phyloP scores from a whole-genome alignment of 768 basidiomycete species.

The Tulasnella sp. region DNA sequence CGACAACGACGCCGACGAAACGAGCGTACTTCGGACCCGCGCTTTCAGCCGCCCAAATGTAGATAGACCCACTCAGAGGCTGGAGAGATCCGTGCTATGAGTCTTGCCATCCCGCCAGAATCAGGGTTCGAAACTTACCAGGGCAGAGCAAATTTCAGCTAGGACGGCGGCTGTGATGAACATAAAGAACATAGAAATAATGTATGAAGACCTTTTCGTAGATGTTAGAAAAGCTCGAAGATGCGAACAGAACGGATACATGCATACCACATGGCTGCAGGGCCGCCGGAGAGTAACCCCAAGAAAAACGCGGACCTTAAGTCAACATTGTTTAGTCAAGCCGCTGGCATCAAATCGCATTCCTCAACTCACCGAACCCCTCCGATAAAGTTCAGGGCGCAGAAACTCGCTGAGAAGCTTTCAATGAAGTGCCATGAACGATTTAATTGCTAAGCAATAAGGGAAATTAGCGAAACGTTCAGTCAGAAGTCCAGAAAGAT shows the following conservation, averaged over 20 bases:
- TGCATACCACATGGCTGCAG: constrained; percentile 73
- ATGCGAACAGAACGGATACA: neutral
- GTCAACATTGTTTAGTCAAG: constrained; percentile 6
- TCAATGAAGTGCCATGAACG: constrained; percentile 79
- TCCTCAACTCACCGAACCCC: constrained; percentile 60
- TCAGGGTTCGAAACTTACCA: constrained; percentile 36
- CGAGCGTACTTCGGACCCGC: constrained; percentile 83
- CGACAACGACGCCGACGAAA: constrained; percentile 83
- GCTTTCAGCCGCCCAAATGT: constrained; percentile 91
- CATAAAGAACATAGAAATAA: constrained; percentile 83
- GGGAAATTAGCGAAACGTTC: neutral
- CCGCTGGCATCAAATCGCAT: neutral
- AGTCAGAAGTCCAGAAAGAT: constrained; percentile 24
- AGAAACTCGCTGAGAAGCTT: constrained; percentile 84
- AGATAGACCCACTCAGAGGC: constrained; percentile 85
- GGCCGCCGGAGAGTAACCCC: constrained; percentile 79
- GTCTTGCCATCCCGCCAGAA: neutral
- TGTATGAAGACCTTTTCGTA: constrained; percentile 66
- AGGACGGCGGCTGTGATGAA: constrained; percentile 79
- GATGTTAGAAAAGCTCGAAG: neutral
- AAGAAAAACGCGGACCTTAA: constrained; percentile 70
- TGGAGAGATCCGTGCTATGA: neutral
- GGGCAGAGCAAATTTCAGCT: constrained; percentile 86
- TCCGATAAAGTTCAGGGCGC: constrained; percentile 86
- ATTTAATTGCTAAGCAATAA: constrained; percentile 63